These are phyloP conservation scores for Pseudopithomyces maydicus DNA, from an alignment of 2,329 filamentous ascomycete genomes.

Conservation along the genomic window DNA sequence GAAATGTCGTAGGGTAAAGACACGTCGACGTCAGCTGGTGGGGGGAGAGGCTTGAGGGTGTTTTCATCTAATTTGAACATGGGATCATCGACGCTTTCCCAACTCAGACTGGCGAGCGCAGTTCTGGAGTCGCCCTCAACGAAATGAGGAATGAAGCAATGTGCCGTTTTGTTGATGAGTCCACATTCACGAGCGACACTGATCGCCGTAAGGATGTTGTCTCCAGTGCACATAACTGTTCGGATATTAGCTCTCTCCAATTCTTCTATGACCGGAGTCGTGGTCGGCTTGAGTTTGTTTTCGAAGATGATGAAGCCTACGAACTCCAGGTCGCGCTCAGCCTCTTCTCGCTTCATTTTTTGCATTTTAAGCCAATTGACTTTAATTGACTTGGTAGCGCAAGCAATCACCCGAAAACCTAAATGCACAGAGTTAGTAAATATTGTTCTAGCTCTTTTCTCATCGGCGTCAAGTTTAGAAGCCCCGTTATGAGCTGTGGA, in stretches of 20 bases:
- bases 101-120: conserved; percentile 73
- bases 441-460: no score
- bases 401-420: conserved; percentile 95
- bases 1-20: conserved; percentile 85
- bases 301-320: conserved; percentile 98
- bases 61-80: conserved; percentile 77
- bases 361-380: conserved; percentile 93
- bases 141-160: conserved; percentile 94
- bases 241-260: conserved; percentile 82
- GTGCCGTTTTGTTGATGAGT: conserved; percentile 77
- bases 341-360: conserved; percentile 87
- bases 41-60: conserved; percentile 78
- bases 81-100: conserved; percentile 94
- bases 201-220: conserved; percentile 96
- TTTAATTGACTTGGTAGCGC: conserved; percentile 87
- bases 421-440: no score
- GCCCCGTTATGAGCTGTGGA: no score
- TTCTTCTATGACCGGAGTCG: conserved; percentile 79
- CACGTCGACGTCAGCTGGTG: conserved; percentile 73
- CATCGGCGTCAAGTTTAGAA: no score
- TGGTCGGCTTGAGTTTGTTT: conserved; percentile 94
- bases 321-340: conserved; percentile 83
- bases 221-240: conserved; percentile 94
- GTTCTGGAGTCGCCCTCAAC: conserved; percentile 76
- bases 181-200: conserved; percentile 91